Base-by-base conservation (phyloP, 176 grass and related monocot species). In the Pharus latifolius region DNA sequence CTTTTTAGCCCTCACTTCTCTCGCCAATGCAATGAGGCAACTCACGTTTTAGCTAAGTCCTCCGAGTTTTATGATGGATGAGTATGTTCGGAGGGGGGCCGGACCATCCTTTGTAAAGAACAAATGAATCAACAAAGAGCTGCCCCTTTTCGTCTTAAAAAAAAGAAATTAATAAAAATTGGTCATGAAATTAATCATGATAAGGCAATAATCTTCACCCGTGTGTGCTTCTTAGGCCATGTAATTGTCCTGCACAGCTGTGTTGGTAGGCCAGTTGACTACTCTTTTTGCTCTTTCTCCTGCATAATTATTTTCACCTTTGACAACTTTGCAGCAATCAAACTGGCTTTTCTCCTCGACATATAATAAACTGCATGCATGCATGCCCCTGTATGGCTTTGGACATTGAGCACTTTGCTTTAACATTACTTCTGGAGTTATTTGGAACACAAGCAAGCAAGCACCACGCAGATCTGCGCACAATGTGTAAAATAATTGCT, bases 351-450 rank as follows among this genome's bases (percentile, higher is more conserved):
- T 38, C 35, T 38, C 35, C 35, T 38, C 35, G 35, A 38, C 35
- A 38, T 38, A 38, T 38, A 38, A 4, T 4, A 38, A 9, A 38
- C 49, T 52, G 15, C 23, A 6, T 31, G 52, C 18, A 38, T 82
- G 51, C 71, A 78, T 85, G 46, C 45, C 64, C 70, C 64, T 70
- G 65, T 86, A 69, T 70, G 64, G 10, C 72, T 86, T 76, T 50
- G 63, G 28, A 25, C 65, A 1, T 22, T 55, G n/a, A n/a, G n/a
- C 63, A 17, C 83, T 86, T 86, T 86, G 78, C 83, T 38, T 81
- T 71, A 45, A 35, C 32, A 72, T 81, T 72, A 86, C 78, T 81
- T 86, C 78, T 65, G 55, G 50, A 29, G 32, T 86, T 71, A 24
- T 81, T 69, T 76, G 72, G 65, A 81, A 51, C 59, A 7, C 78